A percentile compares a stretch with the other conserved stretches of the same genome.
These are phyloP conservation scores for Scutellaria baicalensis DNA, from an alignment of 257 asterid species.

Conservation along the genomic window DNA sequence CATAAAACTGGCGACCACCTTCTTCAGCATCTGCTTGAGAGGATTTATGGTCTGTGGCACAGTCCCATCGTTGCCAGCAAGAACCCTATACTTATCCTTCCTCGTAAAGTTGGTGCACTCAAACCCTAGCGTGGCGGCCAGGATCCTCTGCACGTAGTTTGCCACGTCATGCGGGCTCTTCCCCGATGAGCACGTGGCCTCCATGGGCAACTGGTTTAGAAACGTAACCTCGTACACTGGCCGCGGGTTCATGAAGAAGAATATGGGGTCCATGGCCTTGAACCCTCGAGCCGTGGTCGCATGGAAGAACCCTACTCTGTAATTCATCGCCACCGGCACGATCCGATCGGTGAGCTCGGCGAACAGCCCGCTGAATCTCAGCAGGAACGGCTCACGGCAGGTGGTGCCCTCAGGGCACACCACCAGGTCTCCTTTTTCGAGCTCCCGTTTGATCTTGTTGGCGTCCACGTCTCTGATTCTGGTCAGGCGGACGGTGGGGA, in stretches of 20 bases:
- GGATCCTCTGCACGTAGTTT: slow-evolving; percentile 72
- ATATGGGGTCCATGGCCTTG: slow-evolving; percentile 79
- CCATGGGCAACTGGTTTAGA: slow-evolving; percentile 69
- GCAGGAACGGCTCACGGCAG: slow-evolving; percentile 73
- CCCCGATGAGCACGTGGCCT: slow-evolving; percentile 79
- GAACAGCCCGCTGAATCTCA: slow-evolving; percentile 74
- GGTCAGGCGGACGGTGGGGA: slow-evolving; percentile 79
- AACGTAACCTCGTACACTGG: slow-evolving; percentile 79
- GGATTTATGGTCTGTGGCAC: slow-evolving; percentile 25
- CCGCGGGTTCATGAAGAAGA: slow-evolving; percentile 89
- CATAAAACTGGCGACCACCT: slow-evolving; percentile 41
- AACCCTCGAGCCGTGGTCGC: slow-evolving; percentile 91
- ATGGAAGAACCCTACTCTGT: slow-evolving; percentile 73
- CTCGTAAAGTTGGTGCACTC: slow-evolving; percentile 88
- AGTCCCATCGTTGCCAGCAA: slow-evolving; percentile 81
- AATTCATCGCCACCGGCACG: slow-evolving; percentile 86
- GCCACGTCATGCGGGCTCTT: slow-evolving; percentile 88
- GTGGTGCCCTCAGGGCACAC: slow-evolving; percentile 92
- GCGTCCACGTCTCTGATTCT: slow-evolving; percentile 64
- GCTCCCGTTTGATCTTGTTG: slow-evolving; percentile 42
- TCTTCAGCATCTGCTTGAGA: slow-evolving; percentile 5
- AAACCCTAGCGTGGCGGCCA: slow-evolving; percentile 85
- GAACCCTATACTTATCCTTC: slow-evolving; percentile 80
- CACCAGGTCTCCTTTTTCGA: slow-evolving; percentile 59
- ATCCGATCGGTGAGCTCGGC: slow-evolving; percentile 77